phyloP scores from a whole-genome alignment of 495 filamentous ascomycete genomes.

The Aspergillus indologenus region DNA sequence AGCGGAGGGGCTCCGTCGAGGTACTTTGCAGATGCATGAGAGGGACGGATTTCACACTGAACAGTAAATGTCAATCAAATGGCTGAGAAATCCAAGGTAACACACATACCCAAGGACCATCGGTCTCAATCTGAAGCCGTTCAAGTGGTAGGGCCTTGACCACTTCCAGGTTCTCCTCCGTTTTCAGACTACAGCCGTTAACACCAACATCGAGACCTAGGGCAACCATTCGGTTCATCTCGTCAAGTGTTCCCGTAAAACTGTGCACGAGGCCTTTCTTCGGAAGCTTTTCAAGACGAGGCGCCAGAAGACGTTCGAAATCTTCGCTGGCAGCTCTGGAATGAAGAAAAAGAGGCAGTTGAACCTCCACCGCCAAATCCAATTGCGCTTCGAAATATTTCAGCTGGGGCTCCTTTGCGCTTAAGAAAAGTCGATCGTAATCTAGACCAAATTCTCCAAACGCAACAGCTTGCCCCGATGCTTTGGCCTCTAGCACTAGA shows the following conservation, averaged over 20 bases:
- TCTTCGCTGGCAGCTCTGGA: slow-evolving; percentile 79
- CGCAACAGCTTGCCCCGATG: slow-evolving; percentile 60
- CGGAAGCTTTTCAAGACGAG: slow-evolving; percentile 54
- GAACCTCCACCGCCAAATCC: slow-evolving; percentile 71
- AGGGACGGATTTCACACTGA: slow-evolving; percentile 55
- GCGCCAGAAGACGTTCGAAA: slow-evolving; percentile 64
- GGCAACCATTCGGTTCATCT: slow-evolving; percentile 73
- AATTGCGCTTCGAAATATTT: slow-evolving; percentile 82
- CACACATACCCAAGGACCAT: slow-evolving; percentile 74
- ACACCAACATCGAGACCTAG: slow-evolving; percentile 80
- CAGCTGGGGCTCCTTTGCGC: slow-evolving; percentile 70
- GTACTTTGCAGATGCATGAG: slow-evolving; percentile 51
- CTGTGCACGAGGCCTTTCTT: slow-evolving; percentile 80
- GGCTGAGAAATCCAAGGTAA: not conserved
- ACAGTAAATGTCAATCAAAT: not conserved
- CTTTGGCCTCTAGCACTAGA: slow-evolving; percentile 49
- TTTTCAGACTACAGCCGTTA: slow-evolving; percentile 93
- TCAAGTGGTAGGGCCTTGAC: slow-evolving; percentile 72
- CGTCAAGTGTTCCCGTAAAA: slow-evolving; percentile 81
- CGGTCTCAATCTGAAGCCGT: slow-evolving; percentile 83
- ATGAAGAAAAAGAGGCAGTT: slow-evolving; percentile 86
- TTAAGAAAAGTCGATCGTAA: slow-evolving; percentile 85
- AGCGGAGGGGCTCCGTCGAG: slow-evolving; percentile 42
- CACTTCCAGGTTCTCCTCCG: slow-evolving; percentile 79
- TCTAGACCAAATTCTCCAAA: slow-evolving; percentile 97